These are phyloP conservation scores for Globisporangium abappressorium DNA, from an alignment of 352 stramenopile genomes.

Conservation along the genomic window DNA sequence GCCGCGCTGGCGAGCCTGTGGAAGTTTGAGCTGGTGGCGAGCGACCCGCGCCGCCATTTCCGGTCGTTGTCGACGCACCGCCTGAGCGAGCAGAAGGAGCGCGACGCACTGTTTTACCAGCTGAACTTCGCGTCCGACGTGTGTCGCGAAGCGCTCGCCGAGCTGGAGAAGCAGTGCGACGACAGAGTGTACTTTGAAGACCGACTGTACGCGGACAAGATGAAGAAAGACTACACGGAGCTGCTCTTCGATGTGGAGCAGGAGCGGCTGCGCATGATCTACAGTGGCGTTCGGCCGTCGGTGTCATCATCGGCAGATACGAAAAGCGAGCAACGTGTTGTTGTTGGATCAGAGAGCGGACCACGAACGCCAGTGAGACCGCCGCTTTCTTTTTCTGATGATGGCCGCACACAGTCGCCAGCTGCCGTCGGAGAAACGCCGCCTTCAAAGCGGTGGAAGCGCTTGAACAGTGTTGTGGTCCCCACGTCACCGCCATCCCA, in stretches of 20 bases:
- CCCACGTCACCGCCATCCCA: neutral
- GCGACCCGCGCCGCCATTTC: conserved; percentile 67
- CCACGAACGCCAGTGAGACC: neutral
- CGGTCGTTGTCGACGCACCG: conserved; percentile 63
- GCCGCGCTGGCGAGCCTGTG: conserved; percentile 35
- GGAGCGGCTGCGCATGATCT: conserved; percentile 63
- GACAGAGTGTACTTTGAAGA: conserved; percentile 43
- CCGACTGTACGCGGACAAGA: conserved; percentile 59
- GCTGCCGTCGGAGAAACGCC: neutral
- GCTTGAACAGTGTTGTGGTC: conserved; percentile 1
- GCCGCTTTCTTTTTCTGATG: neutral
- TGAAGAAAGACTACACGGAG: conserved; percentile 77
- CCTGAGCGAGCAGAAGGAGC: conserved; percentile 59
- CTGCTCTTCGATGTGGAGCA: conserved; percentile 70
- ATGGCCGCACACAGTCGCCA: too few relatives aligned
- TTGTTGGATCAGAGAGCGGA: neutral
- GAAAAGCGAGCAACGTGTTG: conserved; percentile 12
- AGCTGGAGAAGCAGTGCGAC: conserved; percentile 40
- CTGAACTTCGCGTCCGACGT: conserved; percentile 46
- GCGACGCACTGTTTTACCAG: conserved; percentile 55
- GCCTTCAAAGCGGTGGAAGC: neutral
- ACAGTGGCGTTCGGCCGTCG: conserved; percentile 26
- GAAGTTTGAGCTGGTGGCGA: conserved; percentile 57
- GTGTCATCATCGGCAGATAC: neutral
- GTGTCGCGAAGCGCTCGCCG: conserved; percentile 44